Evolutionary conservation across 75 land plant species (phyloP).

Genomic region (Azolla pinnata): DNA sequence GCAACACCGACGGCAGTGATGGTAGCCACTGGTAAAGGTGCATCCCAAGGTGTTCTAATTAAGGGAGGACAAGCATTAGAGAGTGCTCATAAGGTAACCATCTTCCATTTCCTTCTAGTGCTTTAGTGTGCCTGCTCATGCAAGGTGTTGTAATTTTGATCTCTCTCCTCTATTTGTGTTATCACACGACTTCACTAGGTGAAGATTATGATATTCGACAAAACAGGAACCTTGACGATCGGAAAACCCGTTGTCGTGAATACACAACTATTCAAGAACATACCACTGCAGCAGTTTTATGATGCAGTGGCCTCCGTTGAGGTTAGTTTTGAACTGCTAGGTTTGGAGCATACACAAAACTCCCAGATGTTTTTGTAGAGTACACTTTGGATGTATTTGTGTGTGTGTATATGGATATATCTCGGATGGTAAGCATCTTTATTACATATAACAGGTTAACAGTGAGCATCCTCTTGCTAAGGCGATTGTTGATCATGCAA

Average conservation of each 20-base stretch:
- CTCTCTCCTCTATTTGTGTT: too few relatives aligned
- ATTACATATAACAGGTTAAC: too few relatives aligned
- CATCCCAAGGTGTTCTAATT: conserved; percentile 84
- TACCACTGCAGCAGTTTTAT: conserved; percentile 43
- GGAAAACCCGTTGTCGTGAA: conserved; percentile 77
- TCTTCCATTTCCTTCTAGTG: neutral
- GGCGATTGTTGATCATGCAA: conserved; percentile 30
- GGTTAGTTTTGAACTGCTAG: conserved; percentile 21
- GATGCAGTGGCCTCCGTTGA: conserved; percentile 63
- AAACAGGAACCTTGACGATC: conserved; percentile 85
- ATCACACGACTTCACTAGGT: too few relatives aligned
- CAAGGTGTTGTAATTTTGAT: too few relatives aligned
- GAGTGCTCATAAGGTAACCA: conserved; percentile 67
- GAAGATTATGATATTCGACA: conserved; percentile 86
- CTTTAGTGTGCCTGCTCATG: too few relatives aligned
- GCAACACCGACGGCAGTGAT: conserved; percentile 98
- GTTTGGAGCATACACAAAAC: neutral
- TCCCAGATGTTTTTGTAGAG: neutral
- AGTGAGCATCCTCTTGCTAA: conserved; percentile 40
- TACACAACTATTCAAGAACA: conserved; percentile 45
- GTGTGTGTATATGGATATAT: too few relatives aligned
- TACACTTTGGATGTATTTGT: neutral
- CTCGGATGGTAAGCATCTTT: too few relatives aligned
- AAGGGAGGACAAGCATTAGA: conserved; percentile 92
- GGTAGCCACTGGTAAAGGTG: conserved; percentile 96